Evolutionary conservation across 2,329 filamentous ascomycete genomes (phyloP), one percentile per base, ranked within the genome.

Genomic region (Talaromyces sp.): DNA sequence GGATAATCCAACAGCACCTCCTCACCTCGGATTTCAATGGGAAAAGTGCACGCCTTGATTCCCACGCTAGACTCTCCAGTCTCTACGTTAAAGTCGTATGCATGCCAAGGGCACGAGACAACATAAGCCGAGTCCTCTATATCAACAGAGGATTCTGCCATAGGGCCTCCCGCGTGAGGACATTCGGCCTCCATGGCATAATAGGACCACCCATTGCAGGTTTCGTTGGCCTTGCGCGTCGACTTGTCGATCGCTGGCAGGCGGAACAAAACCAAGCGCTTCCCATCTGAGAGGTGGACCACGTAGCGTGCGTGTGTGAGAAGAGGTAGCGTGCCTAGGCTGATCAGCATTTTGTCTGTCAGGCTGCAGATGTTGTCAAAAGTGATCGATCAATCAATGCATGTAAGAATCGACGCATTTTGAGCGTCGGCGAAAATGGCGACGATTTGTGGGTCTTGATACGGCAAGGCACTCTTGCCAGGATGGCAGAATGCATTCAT

Each of bases 141-240:
- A 59, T 81, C 78, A 27, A 81, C 73, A 8, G 75, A 72, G 0
- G 78, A 77, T 19, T 80, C 77, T 6, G 73, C 68, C 78, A 81
- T 79, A 0, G 78, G 78, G 0, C 78, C 78, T 9, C 78, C 78
- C 0, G 78, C 78, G 63, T 80, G 78, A 2, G 78, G 78, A 55
- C 78, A 81, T 59, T 80, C 77, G 0, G 78, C 78, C 64, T 80
- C 78, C 78, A 81, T 81, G 32, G 78, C 76, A 65, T 77, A 81
- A 62, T 79, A 80, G 1, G 71, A 74, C 78, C 78, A 80, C 30
- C 75, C 77, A 68, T 76, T 68, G 5, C 62, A 62, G 8, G 68
- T 72, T 57, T 77, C 72, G 56, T 74, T 73, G 33, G 67, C 53
- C 66, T 70, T 71, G 49, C 64, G 60, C 44, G 63, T 66, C 9